A percentile compares a stretch with the other conserved stretches of the same genome.
Evolutionary conservation across 2,329 filamentous ascomycete species (phyloP).

Genomic region (Knoxdaviesia capensis): DNA sequence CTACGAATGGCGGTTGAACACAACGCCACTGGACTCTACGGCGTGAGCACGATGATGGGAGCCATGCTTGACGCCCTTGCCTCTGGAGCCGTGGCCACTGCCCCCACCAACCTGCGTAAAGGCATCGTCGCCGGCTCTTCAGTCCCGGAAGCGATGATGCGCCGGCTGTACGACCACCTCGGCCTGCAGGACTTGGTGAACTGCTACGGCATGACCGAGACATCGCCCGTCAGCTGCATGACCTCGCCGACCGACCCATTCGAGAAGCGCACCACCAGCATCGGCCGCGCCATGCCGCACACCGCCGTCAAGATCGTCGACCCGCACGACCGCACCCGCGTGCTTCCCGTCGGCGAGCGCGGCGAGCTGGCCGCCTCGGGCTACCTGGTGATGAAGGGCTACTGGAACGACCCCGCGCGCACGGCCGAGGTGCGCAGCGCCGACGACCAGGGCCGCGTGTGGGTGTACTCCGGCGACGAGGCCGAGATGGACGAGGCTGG

Average conservation of each 20-base stretch:
- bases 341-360: constrained; percentile 42
- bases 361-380: constrained; percentile 73
- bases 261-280: constrained; percentile 50
- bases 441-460: constrained; percentile 28
- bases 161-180: constrained; percentile 47
- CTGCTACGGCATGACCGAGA: constrained; percentile 95
- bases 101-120: constrained; percentile 39
- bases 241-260: constrained; percentile 59
- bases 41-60: constrained; percentile 88
- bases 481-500: constrained; percentile 66
- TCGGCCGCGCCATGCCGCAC: constrained; percentile 71
- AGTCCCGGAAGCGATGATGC: constrained; percentile 71
- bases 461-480: constrained; percentile 92
- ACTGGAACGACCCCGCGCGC: constrained; percentile 53
- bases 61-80: constrained; percentile 64
- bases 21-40: constrained; percentile 50
- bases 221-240: constrained; percentile 60
- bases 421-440: constrained; percentile 45
- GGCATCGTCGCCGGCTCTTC: constrained; percentile 78
- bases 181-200: constrained; percentile 74
- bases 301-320: constrained; percentile 60
- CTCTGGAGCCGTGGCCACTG: constrained; percentile 10
- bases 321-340: constrained; percentile 32
- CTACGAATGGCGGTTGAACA: constrained; percentile 35
- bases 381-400: constrained; percentile 80